Percentiles rank a stretch among this genome's conserved stretches.
These are phyloP conservation scores for Strobilomyces dryophilus DNA, from an alignment of 768 basidiomycete genomes.

Conservation along the genomic window DNA sequence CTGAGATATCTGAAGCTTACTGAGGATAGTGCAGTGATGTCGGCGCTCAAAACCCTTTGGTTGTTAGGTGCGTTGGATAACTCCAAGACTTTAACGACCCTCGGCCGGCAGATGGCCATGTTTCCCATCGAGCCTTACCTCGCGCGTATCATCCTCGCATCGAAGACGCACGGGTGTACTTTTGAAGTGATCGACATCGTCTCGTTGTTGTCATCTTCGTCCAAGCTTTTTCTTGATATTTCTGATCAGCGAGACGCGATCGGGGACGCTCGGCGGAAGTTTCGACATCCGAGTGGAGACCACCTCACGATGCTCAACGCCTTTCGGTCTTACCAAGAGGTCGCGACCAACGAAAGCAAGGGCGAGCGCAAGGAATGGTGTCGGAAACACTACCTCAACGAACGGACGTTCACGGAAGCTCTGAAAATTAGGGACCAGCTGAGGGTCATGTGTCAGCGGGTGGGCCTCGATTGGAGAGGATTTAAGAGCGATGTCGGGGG, in stretches of 20 bases:
- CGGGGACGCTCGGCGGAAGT: slow-evolving; percentile 67
- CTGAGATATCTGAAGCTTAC: neutral
- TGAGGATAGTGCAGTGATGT: slow-evolving; percentile 39
- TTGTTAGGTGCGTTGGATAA: slow-evolving; percentile 76
- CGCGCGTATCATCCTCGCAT: slow-evolving; percentile 76
- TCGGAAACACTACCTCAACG: slow-evolving; percentile 75
- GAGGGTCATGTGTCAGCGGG: slow-evolving; percentile 54
- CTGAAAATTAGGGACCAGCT: slow-evolving; percentile 79
- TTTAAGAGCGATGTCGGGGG: slow-evolving; percentile 64
- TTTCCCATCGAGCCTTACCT: slow-evolving; percentile 90
- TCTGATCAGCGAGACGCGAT: slow-evolving; percentile 72
- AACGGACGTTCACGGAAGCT: slow-evolving; percentile 76
- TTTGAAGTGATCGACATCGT: slow-evolving; percentile 80
- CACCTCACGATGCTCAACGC: slow-evolving; percentile 88
- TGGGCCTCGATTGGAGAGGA: slow-evolving; percentile 54
- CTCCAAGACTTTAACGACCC: slow-evolving; percentile 57
- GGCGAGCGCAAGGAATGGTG: slow-evolving; percentile 71
- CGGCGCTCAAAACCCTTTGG: slow-evolving; percentile 69
- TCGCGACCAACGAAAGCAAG: slow-evolving; percentile 46
- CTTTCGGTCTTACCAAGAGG: slow-evolving; percentile 75
- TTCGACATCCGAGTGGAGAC: slow-evolving; percentile 82
- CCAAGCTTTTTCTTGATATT: slow-evolving; percentile 76
- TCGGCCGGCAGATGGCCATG: slow-evolving; percentile 82
- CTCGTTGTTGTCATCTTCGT: slow-evolving; percentile 76
- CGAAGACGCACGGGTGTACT: slow-evolving; percentile 68